Conservation (phyloP, 805 yeast genomes). For the Middelhovenomyces tepae region DNA sequence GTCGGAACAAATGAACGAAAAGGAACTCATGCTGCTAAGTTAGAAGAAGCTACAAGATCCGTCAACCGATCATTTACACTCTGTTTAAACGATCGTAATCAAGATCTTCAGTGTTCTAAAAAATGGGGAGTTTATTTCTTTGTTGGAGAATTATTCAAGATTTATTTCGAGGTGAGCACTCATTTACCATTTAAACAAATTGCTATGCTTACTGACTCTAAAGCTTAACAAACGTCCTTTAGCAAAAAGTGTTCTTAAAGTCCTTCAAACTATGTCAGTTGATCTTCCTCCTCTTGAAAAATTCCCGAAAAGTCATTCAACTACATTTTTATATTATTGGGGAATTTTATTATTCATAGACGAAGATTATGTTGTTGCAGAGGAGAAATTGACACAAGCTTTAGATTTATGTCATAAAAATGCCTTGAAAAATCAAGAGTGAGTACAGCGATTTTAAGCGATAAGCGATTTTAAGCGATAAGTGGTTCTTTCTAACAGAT, state of each 20-base stretch:
- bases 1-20: not conserved
- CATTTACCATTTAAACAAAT: no score
- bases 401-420: slow-evolving; percentile 26
- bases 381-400: slow-evolving; percentile 45
- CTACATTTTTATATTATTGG: slow-evolving; percentile 58
- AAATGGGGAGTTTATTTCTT: slow-evolving; percentile 61
- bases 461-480: slow-evolving; percentile 11
- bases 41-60: slow-evolving; percentile 51
- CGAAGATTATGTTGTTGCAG: slow-evolving; percentile 46
- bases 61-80: slow-evolving; percentile 67
- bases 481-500: slow-evolving; percentile 17
- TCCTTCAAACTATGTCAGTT: slow-evolving; percentile 42
- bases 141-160: slow-evolving; percentile 56
- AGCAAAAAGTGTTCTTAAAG: slow-evolving; percentile 67
- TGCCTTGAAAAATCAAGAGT: slow-evolving; percentile 31
- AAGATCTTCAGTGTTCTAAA: slow-evolving; percentile 41
- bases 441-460: slow-evolving; percentile 13
- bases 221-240: slow-evolving; percentile 57
- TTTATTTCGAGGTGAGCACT: no score
- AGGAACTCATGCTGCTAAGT: slow-evolving; percentile 4
- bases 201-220: no score
- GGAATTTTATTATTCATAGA: slow-evolving; percentile 61
- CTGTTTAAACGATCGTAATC: slow-evolving; percentile 69
- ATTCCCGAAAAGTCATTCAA: slow-evolving; percentile 44
- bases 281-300: slow-evolving; percentile 43